Percentiles rank a stretch among this genome's conserved stretches.
These are phyloP conservation scores for Cetradonia linearis DNA, from an alignment of 495 filamentous ascomycete genomes.

Conservation along the genomic window DNA sequence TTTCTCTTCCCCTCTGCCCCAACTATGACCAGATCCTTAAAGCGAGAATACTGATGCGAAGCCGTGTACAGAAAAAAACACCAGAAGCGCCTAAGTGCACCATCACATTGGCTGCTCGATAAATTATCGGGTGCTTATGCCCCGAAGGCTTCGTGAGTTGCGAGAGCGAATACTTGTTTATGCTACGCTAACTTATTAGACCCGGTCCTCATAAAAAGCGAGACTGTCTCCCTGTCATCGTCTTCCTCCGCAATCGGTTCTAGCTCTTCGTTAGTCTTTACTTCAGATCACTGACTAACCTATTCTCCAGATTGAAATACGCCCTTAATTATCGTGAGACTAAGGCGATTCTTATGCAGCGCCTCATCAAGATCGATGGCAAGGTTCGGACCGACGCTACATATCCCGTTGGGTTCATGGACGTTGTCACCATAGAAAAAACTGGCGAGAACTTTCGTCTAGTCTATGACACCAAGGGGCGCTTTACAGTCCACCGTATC, in stretches of 20 bases:
- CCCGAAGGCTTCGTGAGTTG: slow-evolving; percentile 88
- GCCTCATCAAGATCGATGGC: slow-evolving; percentile 97
- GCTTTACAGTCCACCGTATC: slow-evolving; percentile 99
- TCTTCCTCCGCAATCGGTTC: slow-evolving; percentile 94
- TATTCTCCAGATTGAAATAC: slow-evolving; percentile 74
- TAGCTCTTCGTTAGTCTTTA: slow-evolving; percentile 12
- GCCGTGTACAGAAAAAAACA: slow-evolving; percentile 76
- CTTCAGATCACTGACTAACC: background rate
- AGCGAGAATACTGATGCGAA: background rate
- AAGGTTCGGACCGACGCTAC: slow-evolving; percentile 98
- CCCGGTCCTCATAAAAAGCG: slow-evolving; percentile 98
- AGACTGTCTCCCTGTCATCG: slow-evolving; percentile 96
- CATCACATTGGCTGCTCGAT: slow-evolving; percentile 98
- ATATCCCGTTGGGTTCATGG: slow-evolving; percentile 98
- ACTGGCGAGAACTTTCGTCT: slow-evolving; percentile 99
- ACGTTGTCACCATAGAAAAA: slow-evolving; percentile 98
- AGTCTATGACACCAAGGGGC: slow-evolving; percentile 99
- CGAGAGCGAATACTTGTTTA: too few species aligned
- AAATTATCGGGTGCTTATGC: slow-evolving; percentile 97
- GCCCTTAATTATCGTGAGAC: slow-evolving; percentile 95
- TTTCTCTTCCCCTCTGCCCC: background rate
- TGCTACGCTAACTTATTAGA: too few species aligned
- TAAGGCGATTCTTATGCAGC: slow-evolving; percentile 98
- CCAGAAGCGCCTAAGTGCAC: slow-evolving; percentile 97
- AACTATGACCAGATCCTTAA: background rate